phyloP scores from a whole-genome alignment of 768 basidiomycete genomes.

The Austroboletus eburneus region DNA sequence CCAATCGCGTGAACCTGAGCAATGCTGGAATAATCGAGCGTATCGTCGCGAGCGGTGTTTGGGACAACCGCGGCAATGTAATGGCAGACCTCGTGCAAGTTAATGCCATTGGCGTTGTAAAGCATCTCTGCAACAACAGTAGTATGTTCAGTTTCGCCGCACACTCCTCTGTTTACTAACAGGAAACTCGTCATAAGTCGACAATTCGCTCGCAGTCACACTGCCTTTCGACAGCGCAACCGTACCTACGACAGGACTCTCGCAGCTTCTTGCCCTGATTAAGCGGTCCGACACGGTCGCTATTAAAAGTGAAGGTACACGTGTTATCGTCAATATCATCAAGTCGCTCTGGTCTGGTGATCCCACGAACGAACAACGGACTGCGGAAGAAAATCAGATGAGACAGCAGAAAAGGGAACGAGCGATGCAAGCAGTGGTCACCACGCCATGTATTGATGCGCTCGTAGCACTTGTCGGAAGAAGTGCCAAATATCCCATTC shows the following conservation, averaged over 20 bases:
- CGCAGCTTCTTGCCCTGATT: constrained; percentile 70
- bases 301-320: constrained; percentile 85
- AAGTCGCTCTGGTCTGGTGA: constrained; percentile 71
- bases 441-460: constrained; percentile 51
- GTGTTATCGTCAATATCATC: constrained; percentile 82
- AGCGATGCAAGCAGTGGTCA: constrained; percentile 51
- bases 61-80: constrained; percentile 65
- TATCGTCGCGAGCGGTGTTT: constrained; percentile 61
- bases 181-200: constrained; percentile 26
- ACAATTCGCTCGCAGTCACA: constrained; percentile 49
- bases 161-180: constrained; percentile 29
- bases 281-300: constrained; percentile 77
- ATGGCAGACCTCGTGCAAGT: constrained; percentile 86
- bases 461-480: constrained; percentile 70
- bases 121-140: constrained; percentile 79
- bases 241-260: constrained; percentile 46
- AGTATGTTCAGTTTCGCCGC: constrained; percentile 40
- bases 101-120: constrained; percentile 81
- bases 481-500: constrained; percentile 74
- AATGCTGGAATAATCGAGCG: constrained; percentile 59
- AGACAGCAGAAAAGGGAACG: constrained; percentile 48
- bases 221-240: constrained; percentile 37
- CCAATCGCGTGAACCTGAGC: constrained; percentile 57
- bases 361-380: constrained; percentile 25
- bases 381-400: constrained; percentile 33